Base-by-base conservation (phyloP, 345 rosid genomes). In the Arabidopsis arenosa region DNA sequence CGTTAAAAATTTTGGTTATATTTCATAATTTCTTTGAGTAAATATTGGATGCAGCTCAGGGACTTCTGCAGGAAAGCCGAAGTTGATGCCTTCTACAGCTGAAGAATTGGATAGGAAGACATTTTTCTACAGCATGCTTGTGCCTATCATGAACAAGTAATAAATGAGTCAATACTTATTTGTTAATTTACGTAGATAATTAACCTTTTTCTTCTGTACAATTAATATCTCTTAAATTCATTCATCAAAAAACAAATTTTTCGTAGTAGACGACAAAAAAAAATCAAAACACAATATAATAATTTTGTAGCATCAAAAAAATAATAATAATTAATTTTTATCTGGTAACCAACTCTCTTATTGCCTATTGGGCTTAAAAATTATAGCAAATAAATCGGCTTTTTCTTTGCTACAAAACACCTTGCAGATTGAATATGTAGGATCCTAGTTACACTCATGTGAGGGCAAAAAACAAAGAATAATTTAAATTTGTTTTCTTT, bases 31-130 rank as follows among this genome's bases (percentile, higher is more conserved):
- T 44, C 5, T 18, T 59, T 63, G 59, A 13, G 70, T 53, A 36
- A 58, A 44, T 67, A 53, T 37, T 76, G 69, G 75, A 64, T 83
- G 77, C 88, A 93, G 98, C 87, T 91, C 98, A 1, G 98, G 98
- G 28, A 93, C 98, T 68, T 88, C 98, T 7, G 98, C 91, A 30
- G 97, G 98, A 47, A 86, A 82, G 28, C 97, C 98, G 13, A 93
- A 93, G 79, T 72, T 93, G 85, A 91, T 93, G 98, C 98, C 98
- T 51, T 91, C 97, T 37, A 93, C 96, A 23, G 93, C 90, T 52
- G 86, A 91, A 82, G 98, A 93, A 79, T 79, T 93, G 85, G 86
- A 91, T 64, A 80, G 95, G 68, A 93, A 93, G 80, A 87, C 94
- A 49, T 88, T 90, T 85, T 93, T 93, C 78, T 93, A 93, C 80